Evolutionary conservation across 225 moss, liverwort and hornwort genomes (phyloP), one percentile per base, ranked within the genome.

Genomic region (Sphagnum tenellum): DNA sequence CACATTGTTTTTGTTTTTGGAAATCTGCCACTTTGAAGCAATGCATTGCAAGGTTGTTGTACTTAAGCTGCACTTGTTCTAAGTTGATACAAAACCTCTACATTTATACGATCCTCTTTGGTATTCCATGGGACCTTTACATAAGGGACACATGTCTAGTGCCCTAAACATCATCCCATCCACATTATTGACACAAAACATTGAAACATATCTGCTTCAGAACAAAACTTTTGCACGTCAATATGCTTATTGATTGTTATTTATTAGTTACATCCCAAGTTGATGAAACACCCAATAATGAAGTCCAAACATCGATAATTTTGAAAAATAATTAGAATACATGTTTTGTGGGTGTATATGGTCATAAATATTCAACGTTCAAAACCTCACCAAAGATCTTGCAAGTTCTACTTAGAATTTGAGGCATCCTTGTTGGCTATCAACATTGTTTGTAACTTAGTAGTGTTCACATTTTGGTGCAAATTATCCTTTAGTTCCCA

Each of bases 141-240:
- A 98, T 70, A 81, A 79, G 13, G 89, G 84, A 64, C 98, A 98
- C 56, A 75, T 88, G 57, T 76, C 81, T 69, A 92, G 81, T n/a
- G 86, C 81, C 48, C 98, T 90, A 86, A 93, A 98, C 84, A 93
- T 74, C 98, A 98, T 98, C 55, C 90, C 98, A 80, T 98, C 98
- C 59, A 87, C 90, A 81, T 93, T 98, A 81, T 71, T 63, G 71
- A 68, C 58, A 75, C 65, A 73, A 13, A 47, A 67, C 12, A 47
- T 54, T 2, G 3, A 14, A 64, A 64, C 9, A n/a, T n/a, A n/a
- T n/a, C n/a, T n/a, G n/a, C n/a, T n/a, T n/a, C n/a, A n/a, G n/a
- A n/a, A n/a, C n/a, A n/a, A n/a, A n/a, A n/a, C n/a, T n/a, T n/a
- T n/a, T n/a, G n/a, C n/a, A n/a, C n/a, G n/a, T n/a, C n/a, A n/a